Base-by-base conservation (phyloP, 2,329 filamentous ascomycete genomes). In the Diaporthe sp. region DNA sequence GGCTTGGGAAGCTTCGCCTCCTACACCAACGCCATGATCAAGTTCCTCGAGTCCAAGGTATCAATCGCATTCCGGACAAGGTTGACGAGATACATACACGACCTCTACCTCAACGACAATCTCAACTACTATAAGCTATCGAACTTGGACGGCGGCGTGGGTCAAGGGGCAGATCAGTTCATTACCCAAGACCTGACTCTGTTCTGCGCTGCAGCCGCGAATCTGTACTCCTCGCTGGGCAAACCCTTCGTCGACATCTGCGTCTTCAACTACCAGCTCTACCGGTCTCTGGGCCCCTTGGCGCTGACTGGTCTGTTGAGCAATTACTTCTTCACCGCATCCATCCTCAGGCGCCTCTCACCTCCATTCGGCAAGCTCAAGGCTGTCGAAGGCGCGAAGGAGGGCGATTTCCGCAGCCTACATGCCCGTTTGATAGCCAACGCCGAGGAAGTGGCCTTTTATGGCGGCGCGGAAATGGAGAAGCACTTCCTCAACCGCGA, bases 1-100 rank as follows among this genome's bases (percentile, higher is more conserved):
- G 95, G 96, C 4, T 93, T 99, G 49, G 97, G 97, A 57, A 95
- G 94, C 3, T 92, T 98, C 78, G 96, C 96, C 12, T 98, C 96
- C 0, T 99, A 99, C 82, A 98, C 96, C 69, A 99, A 99, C 84
- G 95, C 96, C 73, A 98, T 97, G 94, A 99, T 99, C 88, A 98
- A 98, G 84, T 99, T 94, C 85, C 89, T 99, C 77, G 96, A 99
- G 85, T 96, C 95, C 69, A 99, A 99, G 87, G 95, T 99, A 72
- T 98, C 96, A 9, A 99, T 99, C 79, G 96, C 97, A 46, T 99
- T 99, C 89, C 93, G 97, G 57, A 99, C 97, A 6, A 92, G 97
- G 15, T 89, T 99, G 19, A 99, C 97, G 2, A 89, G 97, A 79
- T 99, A 99, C 83, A 98, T 99, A 72, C 97, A 99, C 84, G 97